phyloP scores from a whole-genome alignment of 352 stramenopile genomes.

The Phytophthora hibernalis region DNA sequence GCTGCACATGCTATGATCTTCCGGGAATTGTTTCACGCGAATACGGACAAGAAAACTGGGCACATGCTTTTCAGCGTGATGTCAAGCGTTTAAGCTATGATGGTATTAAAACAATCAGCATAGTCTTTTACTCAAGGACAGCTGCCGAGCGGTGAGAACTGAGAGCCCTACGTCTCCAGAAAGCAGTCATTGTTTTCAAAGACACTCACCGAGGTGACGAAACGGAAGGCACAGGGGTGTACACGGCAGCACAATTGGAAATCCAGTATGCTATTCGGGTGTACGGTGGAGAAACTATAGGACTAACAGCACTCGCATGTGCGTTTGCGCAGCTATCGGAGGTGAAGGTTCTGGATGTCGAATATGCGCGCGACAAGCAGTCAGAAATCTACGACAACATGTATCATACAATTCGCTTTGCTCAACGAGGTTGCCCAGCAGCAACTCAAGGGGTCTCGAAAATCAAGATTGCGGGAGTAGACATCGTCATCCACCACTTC shows the following conservation, averaged over 20 bases:
- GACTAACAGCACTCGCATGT: background rate
- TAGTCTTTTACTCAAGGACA: background rate
- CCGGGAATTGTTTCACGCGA: conserved; percentile 1
- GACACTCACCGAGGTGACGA: too few species aligned
- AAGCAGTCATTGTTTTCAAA: background rate
- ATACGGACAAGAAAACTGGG: background rate
- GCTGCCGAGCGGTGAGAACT: background rate
- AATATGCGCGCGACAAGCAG: background rate
- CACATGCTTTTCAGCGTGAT: background rate
- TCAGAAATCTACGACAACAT: conserved; percentile 1
- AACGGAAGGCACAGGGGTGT: background rate
- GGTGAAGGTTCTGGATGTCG: background rate
- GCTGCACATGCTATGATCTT: background rate
- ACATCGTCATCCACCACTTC: too few species aligned
- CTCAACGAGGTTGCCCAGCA: too few species aligned
- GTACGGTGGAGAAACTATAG: background rate
- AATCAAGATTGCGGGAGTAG: too few species aligned
- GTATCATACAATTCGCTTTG: background rate
- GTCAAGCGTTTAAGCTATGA: conserved; percentile 4
- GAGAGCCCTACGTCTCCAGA: background rate
- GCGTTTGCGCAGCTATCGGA: background rate
- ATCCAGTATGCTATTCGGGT: conserved; percentile 4
- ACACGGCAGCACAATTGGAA: background rate
- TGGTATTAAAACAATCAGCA: background rate
- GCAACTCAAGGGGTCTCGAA: too few species aligned